Conservation (phyloP, 345 rosid genomes). For the Microcos paniculata region DNA sequence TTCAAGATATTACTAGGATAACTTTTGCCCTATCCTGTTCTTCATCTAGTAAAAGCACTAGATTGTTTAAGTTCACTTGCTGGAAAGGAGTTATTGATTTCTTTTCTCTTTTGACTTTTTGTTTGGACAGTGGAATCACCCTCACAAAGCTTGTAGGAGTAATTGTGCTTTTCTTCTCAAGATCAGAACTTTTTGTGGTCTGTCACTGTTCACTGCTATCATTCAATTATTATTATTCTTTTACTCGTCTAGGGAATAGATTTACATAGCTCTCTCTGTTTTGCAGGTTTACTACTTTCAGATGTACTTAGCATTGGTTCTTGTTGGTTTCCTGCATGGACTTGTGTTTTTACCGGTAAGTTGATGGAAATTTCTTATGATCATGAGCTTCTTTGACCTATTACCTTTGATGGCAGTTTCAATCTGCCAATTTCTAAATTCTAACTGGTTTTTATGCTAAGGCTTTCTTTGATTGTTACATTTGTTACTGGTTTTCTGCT, state of each 20-base stretch:
- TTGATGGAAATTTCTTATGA: constrained; percentile 13
- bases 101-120: not conserved
- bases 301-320: constrained; percentile 87
- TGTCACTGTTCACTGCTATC: constrained; percentile 20
- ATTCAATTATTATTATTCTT: constrained; percentile 6
- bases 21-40: not conserved
- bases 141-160: constrained; percentile 94
- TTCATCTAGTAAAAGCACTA: not conserved
- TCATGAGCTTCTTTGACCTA: not conserved
- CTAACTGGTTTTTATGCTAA: not conserved
- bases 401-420: not conserved
- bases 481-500: not conserved
- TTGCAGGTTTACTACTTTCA: constrained; percentile 95
- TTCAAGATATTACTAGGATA: not conserved
- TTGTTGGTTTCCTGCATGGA: constrained; percentile 88
- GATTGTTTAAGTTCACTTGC: not conserved
- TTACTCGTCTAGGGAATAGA: not conserved
- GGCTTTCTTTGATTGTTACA: not conserved
- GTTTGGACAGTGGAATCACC: constrained; percentile 73
- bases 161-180: constrained; percentile 79
- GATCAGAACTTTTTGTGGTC: constrained; percentile 94
- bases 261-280: not conserved
- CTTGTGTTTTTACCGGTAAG: constrained; percentile 92
- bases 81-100: not conserved
- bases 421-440: not conserved